Evolutionary conservation across 1,139 yeast species (phyloP).

Genomic region (Suhomyces bolitotheri): DNA sequence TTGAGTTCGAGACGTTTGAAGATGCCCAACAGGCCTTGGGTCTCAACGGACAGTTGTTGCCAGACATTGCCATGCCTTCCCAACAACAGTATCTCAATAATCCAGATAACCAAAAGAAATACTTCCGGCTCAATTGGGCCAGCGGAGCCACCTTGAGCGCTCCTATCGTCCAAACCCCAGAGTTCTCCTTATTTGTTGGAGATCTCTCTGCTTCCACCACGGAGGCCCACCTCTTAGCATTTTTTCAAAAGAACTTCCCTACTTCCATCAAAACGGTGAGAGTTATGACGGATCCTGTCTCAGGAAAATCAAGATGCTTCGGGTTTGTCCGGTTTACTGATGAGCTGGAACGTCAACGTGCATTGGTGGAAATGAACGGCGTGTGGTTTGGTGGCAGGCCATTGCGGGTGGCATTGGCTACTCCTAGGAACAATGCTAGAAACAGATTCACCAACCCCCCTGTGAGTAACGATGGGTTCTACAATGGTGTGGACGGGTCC

Average conservation of each 20-base stretch:
- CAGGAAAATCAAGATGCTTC: constrained; percentile 73
- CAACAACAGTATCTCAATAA: constrained; percentile 44
- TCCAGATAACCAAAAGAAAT: constrained; percentile 57
- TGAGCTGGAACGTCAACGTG: constrained; percentile 63
- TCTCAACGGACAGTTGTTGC: constrained; percentile 65
- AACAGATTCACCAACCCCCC: constrained; percentile 3
- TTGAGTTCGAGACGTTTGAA: constrained; percentile 61
- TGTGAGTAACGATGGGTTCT: constrained; percentile 4
- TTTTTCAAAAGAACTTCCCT: constrained; percentile 62
- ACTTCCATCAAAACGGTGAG: constrained; percentile 66
- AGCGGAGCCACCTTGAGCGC: constrained; percentile 61
- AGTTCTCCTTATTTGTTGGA: constrained; percentile 73
- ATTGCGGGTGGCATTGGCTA: constrained; percentile 69
- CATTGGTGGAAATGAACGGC: constrained; percentile 72
- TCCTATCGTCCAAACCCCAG: constrained; percentile 52
- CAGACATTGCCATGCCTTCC: constrained; percentile 53
- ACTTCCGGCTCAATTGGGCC: constrained; percentile 74
- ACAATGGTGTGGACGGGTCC: constrained; percentile 2
- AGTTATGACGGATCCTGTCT: constrained; percentile 73
- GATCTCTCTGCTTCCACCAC: constrained; percentile 73
- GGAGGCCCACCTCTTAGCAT: constrained; percentile 65
- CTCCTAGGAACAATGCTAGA: constrained; percentile 42
- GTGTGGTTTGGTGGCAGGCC: constrained; percentile 75
- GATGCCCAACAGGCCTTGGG: constrained; percentile 67
- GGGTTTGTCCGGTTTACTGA: constrained; percentile 73